phyloP scores from a whole-genome alignment of 2,329 filamentous ascomycete genomes.

The Gnomoniopsis smithogilvyi region DNA sequence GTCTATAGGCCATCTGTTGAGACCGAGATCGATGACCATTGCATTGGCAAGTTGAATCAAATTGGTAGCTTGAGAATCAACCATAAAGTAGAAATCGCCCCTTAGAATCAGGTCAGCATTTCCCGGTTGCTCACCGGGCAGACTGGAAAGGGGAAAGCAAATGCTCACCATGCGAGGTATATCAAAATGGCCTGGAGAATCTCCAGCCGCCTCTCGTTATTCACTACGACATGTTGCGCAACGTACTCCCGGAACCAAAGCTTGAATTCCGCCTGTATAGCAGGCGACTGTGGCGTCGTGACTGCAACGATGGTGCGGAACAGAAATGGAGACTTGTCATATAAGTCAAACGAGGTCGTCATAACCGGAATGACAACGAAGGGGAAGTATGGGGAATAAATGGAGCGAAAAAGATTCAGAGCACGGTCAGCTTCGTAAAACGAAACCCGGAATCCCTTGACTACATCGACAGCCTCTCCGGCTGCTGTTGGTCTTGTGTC shows the following conservation, averaged over 20 bases:
- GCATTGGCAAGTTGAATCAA: constrained; percentile 37
- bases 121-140: not conserved
- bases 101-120: constrained; percentile 23
- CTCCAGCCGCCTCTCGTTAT: constrained; percentile 32
- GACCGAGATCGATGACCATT: constrained; percentile 35
- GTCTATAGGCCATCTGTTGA: constrained; percentile 28
- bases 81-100: constrained; percentile 37
- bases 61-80: constrained; percentile 33
- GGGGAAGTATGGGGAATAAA: constrained; percentile 33
- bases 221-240: constrained; percentile 34
- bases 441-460: constrained; percentile 33
- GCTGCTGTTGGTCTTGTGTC: not conserved
- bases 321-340: constrained; percentile 29
- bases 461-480: constrained; percentile 26
- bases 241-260: constrained; percentile 35
- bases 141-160: not conserved
- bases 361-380: constrained; percentile 32
- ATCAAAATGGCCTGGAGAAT: constrained; percentile 37
- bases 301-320: constrained; percentile 36
- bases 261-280: constrained; percentile 29
- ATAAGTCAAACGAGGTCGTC: constrained; percentile 28
- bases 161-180: constrained; percentile 34
- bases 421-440: constrained; percentile 30
- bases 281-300: constrained; percentile 29
- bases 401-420: constrained; percentile 30